Percentiles rank a stretch among this genome's conserved stretches.
Evolutionary conservation across 2,329 filamentous ascomycete species (phyloP).

Genomic region (Myriosclerotinia curreyana): DNA sequence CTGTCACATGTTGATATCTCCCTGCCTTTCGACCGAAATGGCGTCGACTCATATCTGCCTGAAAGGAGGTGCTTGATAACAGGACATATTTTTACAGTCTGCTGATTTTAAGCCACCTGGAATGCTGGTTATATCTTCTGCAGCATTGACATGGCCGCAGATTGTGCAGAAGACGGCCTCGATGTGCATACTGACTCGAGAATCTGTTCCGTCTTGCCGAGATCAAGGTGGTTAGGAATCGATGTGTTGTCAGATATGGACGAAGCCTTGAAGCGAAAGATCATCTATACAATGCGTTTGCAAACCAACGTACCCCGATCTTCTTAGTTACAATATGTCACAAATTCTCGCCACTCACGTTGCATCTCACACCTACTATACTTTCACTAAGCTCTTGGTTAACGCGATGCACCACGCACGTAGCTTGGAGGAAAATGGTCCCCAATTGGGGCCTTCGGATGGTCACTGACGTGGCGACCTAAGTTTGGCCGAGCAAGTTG

Average conservation of each 20-base stretch:
- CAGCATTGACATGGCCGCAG: slow-evolving; percentile 24
- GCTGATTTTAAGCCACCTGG: slow-evolving; percentile 33
- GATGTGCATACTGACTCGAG: slow-evolving; percentile 19
- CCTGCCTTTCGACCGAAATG: slow-evolving; percentile 15
- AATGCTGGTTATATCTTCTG: slow-evolving; percentile 30
- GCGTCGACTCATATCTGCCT: slow-evolving; percentile 16
- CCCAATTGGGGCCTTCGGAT: slow-evolving; percentile 29
- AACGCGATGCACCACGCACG: slow-evolving; percentile 20
- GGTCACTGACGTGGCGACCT: slow-evolving; percentile 38
- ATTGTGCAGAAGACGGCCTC: slow-evolving; percentile 20
- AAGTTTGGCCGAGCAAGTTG: slow-evolving; percentile 33
- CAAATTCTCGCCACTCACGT: slow-evolving; percentile 30
- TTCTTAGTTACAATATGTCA: slow-evolving; percentile 21
- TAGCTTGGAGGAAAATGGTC: slow-evolving; percentile 28
- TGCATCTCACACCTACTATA: slow-evolving; percentile 24
- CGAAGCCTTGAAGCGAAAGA: slow-evolving; percentile 26
- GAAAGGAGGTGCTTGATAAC: slow-evolving; percentile 21
- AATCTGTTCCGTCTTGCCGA: slow-evolving; percentile 20
- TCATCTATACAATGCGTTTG: slow-evolving; percentile 22
- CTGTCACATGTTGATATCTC: slow-evolving; percentile 23
- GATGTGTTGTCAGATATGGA: slow-evolving; percentile 38
- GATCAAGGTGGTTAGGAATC: slow-evolving; percentile 20
- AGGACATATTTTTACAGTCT: slow-evolving; percentile 30
- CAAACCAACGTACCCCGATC: slow-evolving; percentile 14
- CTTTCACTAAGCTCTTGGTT: slow-evolving; percentile 23